Conservation (phyloP, 441 rosid species). For the Gossypium gossypioides region DNA sequence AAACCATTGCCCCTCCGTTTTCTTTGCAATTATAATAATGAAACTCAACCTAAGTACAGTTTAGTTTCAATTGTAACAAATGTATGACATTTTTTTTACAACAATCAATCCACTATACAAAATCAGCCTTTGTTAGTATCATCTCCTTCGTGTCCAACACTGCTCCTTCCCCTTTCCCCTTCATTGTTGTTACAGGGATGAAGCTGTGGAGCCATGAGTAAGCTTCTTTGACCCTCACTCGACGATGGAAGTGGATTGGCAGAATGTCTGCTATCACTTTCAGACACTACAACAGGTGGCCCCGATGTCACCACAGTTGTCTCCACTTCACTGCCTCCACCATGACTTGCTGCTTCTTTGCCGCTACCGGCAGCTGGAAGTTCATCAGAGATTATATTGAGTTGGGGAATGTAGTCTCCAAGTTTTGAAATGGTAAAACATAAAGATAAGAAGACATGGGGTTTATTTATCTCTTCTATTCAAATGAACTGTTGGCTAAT, state of each 20-base stretch:
- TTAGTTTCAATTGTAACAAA: neutral
- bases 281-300: conserved; percentile 21
- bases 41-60: neutral
- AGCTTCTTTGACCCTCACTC: conserved; percentile 26
- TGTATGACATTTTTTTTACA: neutral
- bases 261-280: conserved; percentile 22
- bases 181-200: conserved; percentile 27
- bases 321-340: conserved; percentile 43
- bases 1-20: neutral
- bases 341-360: conserved; percentile 29
- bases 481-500: neutral
- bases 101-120: neutral
- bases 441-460: neutral
- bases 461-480: neutral
- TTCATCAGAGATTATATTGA: neutral
- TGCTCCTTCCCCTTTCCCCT: conserved; percentile 33
- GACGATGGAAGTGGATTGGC: conserved; percentile 18
- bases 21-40: neutral
- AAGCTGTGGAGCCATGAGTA: conserved; percentile 20
- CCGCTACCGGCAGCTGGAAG: conserved; percentile 21
- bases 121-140: conserved; percentile 15
- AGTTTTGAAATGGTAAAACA: conserved; percentile 5
- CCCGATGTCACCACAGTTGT: conserved; percentile 16
- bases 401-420: neutral
- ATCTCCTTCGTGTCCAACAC: conserved; percentile 3